Base-by-base conservation (phyloP, 2,329 filamentous ascomycete genomes). In the Clarireedia hainanense region DNA sequence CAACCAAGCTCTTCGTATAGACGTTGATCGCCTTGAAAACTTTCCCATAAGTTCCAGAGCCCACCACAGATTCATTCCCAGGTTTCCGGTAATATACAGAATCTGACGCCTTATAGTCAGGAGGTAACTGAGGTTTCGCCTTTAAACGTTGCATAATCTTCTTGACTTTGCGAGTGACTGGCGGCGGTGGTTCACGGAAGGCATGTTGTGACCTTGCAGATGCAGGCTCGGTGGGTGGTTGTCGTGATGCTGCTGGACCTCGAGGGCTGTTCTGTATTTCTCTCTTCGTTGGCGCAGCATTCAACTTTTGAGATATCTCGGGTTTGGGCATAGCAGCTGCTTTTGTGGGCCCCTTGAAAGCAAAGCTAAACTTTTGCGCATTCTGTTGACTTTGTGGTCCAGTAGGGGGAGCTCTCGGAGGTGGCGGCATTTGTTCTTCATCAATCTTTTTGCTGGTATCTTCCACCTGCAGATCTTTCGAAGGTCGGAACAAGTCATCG, bases 1-100 rank as follows among this genome's bases (percentile, higher is more conserved):
- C 91, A 24, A 95, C 91, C 57, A 88, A 78, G 42, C 84, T 82
- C 63, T 88, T 88, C 1, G 89, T 95, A 68, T 95, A 95, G n/a
- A 94, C 89, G 66, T 96, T 90, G 7, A 91, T 76, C n/a, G 84
- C 91, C 70, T 95, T 95, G 76, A 95, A 96, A 4, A 96, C 91
- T 70, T 95, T 95, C 52, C 90, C 94, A 65, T 96, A 97, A 0
- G 92, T 97, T 10, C 92, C 92, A 45, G 92, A 95, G 15, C 92
- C 92, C 20, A 97, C 87, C 0, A 97, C 92, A 0, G 92, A 97
- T 69, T 95, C 92, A 64, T 97, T 96, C n/a, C 92, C 92, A 1
- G 91, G 91, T 69, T 96, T 97, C 61, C 92, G 81, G 73, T 87
- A 96, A 71, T 95, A 97, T 3, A 97, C 91, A 0, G 91, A 96